Evolutionary conservation across 2,329 filamentous ascomycete species (phyloP).

Genomic region (Tolypocladium nubicola): DNA sequence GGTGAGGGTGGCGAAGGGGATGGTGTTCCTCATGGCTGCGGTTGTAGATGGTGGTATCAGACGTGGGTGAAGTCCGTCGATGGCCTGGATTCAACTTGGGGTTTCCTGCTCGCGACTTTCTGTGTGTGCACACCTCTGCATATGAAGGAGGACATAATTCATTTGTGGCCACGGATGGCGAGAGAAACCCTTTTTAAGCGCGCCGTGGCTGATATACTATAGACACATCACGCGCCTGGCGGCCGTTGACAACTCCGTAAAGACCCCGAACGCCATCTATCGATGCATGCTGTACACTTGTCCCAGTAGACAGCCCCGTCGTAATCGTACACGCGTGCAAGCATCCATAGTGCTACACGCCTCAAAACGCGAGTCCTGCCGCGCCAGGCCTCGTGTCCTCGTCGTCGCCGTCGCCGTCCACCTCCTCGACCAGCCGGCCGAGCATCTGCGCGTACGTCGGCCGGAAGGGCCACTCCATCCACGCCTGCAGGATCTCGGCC

Average conservation of each 20-base stretch:
- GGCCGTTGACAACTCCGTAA: background rate
- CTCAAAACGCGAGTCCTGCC: background rate
- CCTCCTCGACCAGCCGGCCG: conserved; percentile 25
- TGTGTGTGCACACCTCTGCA: too few species aligned
- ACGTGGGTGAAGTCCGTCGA: too few species aligned
- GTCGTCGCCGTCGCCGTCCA: conserved; percentile 9
- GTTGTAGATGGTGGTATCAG: background rate
- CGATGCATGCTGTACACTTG: background rate
- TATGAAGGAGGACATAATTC: too few species aligned
- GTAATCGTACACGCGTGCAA: background rate
- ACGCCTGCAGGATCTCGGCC: conserved; percentile 46
- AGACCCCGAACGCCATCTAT: background rate
- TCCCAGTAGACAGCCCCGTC: background rate
- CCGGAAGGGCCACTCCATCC: conserved; percentile 55
- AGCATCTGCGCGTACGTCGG: conserved; percentile 39
- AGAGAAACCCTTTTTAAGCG: too few species aligned
- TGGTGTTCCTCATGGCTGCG: background rate
- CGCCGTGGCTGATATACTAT: background rate
- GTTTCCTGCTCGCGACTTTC: too few species aligned
- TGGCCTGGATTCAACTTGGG: too few species aligned
- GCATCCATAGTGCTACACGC: background rate
- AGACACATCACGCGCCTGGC: background rate
- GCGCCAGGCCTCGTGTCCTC: background rate
- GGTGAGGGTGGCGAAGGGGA: background rate
- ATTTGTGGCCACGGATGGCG: too few species aligned